phyloP scores from a whole-genome alignment of 352 stramenopile species.

The Blastocystis sp. region DNA sequence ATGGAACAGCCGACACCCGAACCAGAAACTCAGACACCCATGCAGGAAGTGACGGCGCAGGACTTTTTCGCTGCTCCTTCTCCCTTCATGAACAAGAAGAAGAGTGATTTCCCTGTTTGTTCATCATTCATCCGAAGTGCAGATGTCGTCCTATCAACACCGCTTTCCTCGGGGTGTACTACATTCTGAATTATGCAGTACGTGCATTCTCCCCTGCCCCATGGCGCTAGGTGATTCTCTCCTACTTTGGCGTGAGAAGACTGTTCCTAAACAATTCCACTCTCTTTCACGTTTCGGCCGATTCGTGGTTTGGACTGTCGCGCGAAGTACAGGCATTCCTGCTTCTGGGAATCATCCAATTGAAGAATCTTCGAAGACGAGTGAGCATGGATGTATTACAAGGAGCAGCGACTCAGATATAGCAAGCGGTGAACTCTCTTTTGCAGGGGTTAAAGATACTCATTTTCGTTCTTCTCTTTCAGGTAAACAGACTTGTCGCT shows the following conservation, averaged over 20 bases:
- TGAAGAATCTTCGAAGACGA: conserved; percentile 38
- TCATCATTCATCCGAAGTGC: conserved; percentile 5
- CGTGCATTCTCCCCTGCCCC: too few species aligned
- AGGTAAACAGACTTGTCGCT: conserved; percentile 25
- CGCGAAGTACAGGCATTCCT: conserved; percentile 56
- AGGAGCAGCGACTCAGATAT: not conserved
- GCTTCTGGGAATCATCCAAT: conserved; percentile 36
- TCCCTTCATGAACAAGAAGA: not conserved
- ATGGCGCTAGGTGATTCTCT: conserved; percentile 20
- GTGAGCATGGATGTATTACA: conserved; percentile 2
- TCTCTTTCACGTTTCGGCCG: not conserved
- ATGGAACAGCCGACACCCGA: not conserved
- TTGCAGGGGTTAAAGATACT: conserved; percentile 4
- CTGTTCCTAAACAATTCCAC: not conserved
- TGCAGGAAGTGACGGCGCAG: not conserved
- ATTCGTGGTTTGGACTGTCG: conserved; percentile 43
- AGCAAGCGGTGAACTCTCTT: conserved; percentile 9
- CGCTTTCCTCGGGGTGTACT: conserved; percentile 39
- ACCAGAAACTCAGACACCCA: not conserved
- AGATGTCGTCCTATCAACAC: conserved; percentile 34
- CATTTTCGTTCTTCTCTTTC: conserved; percentile 23
- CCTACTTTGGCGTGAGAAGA: conserved; percentile 17
- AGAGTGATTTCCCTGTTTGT: conserved; percentile 52
- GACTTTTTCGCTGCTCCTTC: conserved; percentile 8
- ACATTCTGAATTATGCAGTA: conserved; percentile 41